phyloP scores from a whole-genome alignment of 768 basidiomycete species.

The Kwoniella europaea region DNA sequence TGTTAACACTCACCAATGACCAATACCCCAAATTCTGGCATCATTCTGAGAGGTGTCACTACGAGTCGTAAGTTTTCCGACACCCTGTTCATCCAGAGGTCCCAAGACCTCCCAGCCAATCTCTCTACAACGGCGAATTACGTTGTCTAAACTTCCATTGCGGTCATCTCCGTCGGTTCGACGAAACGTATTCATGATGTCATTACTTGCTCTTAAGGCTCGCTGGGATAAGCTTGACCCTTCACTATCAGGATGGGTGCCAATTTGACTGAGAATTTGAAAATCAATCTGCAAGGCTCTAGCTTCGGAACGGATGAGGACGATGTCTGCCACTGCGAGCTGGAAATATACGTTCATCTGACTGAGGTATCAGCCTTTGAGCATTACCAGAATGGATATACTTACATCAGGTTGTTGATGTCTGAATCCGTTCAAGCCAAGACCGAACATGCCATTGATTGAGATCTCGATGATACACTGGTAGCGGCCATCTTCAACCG shows the following conservation, averaged over 20 bases:
- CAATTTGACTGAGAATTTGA: constrained; percentile 29
- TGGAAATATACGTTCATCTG: constrained; percentile 22
- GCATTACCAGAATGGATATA: neutral
- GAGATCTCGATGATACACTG: constrained; percentile 37
- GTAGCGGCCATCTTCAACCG: constrained; percentile 64
- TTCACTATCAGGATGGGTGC: constrained; percentile 13
- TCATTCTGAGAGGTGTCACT: neutral
- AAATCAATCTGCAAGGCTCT: constrained; percentile 31
- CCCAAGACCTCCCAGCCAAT: constrained; percentile 65
- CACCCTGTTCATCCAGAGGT: constrained; percentile 3
- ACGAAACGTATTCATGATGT: constrained; percentile 84
- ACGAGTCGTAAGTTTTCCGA: neutral
- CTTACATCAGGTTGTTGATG: constrained; percentile 50
- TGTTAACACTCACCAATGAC: constrained; percentile 56
- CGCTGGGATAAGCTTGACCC: constrained; percentile 25
- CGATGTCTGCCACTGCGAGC: constrained; percentile 18
- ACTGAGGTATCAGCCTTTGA: neutral
- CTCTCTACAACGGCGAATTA: constrained; percentile 62
- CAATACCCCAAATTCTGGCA: constrained; percentile 79
- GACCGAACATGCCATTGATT: constrained; percentile 89
- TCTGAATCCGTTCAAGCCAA: constrained; percentile 59
- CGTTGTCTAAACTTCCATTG: constrained; percentile 7
- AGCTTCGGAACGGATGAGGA: constrained; percentile 9
- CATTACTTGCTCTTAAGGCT: constrained; percentile 54
- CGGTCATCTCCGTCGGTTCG: constrained; percentile 6